Evolutionary conservation across 768 basidiomycete genomes (phyloP), one percentile per base, ranked within the genome.

Genomic region (Boletus subparvulus): DNA sequence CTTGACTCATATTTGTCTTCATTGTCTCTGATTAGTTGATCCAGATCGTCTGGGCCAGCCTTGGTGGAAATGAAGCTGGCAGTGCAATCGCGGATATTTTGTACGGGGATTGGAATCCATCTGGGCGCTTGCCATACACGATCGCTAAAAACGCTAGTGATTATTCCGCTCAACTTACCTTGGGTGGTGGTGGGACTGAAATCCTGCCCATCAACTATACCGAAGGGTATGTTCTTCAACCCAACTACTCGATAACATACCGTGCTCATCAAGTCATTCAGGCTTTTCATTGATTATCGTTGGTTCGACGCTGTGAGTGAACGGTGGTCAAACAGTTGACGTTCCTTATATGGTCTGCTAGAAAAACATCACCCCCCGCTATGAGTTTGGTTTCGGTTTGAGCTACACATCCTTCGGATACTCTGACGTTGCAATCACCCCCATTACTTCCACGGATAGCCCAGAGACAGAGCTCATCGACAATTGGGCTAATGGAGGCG

Each of bases 311-410:
- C 84, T 53, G 80, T 85, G 54, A 73, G 83, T 70, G 64, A 67
- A 37, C 60, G n/a, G 6, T 17, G 2, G 4, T 24, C 12, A 14
- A 30, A 36, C 3, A 8, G 3, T 12, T 17, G 39, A 35, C 11
- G 2, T 28, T 35, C 10, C 50, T 60, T 3, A 60, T 21, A 35
- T 46, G 32, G 16, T 46, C 52, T 32, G 0, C 26, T 35, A 87
- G 82, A 75, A 82, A 70, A 81, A 86, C 59, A 90, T 92, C 60
- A 78, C 78, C 0, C 92, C 92, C 4, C 88, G 89, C 37, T 93
- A 84, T 65, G 90, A 92, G 66, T 98, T 98, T 69, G 94, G 94
- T 6, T 95, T 86, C 67, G 94, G 94, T 0, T 69, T 95, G 65
- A 89, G 86, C 54, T 98, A 97, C 75, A 88, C 94, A 39, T 80